These are phyloP conservation scores for Xylona heveae DNA, from an alignment of 495 filamentous ascomycete genomes.

Conservation along the genomic window DNA sequence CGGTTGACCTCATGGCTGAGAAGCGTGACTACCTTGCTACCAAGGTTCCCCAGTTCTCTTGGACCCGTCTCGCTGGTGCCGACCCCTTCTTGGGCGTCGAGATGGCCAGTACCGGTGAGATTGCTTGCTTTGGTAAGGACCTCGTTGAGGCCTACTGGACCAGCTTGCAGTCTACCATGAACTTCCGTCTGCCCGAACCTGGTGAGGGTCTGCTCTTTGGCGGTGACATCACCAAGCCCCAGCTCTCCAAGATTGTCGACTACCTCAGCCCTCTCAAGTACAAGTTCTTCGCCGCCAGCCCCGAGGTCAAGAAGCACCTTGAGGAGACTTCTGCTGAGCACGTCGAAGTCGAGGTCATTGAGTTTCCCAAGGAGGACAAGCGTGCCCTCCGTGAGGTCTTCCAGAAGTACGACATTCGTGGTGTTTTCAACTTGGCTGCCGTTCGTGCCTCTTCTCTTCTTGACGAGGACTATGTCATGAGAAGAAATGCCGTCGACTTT, in stretches of 20 bases:
- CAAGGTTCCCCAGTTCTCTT: slow-evolving; percentile 96
- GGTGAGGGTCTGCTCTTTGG: slow-evolving; percentile 90
- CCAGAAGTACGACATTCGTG: slow-evolving; percentile 87
- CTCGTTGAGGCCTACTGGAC: slow-evolving; percentile 95
- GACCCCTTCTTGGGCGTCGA: slow-evolving; percentile 96
- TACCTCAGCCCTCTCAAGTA: slow-evolving; percentile 76
- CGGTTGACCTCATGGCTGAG: slow-evolving; percentile 69
- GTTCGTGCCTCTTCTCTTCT: slow-evolving; percentile 60
- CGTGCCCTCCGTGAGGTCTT: slow-evolving; percentile 86
- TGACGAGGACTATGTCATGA: slow-evolving; percentile 85
- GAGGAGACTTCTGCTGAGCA: slow-evolving; percentile 36
- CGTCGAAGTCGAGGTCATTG: slow-evolving; percentile 69
- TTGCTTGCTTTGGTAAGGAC: slow-evolving; percentile 94
- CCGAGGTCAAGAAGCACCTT: slow-evolving; percentile 60
- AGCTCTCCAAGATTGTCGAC: slow-evolving; percentile 56
- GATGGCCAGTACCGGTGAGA: slow-evolving; percentile 92
- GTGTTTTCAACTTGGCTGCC: slow-evolving; percentile 87
- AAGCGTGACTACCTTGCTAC: slow-evolving; percentile 85
- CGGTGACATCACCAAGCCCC: slow-evolving; percentile 45
- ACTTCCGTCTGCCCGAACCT: slow-evolving; percentile 85
- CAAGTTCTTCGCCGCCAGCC: slow-evolving; percentile 74
- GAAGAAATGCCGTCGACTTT: slow-evolving; percentile 94
- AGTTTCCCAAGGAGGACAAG: slow-evolving; percentile 95
- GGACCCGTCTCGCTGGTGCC: slow-evolving; percentile 94
- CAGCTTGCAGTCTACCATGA: slow-evolving; percentile 92